These are phyloP conservation scores for Metarhizium robertsii DNA, from an alignment of 2,329 filamentous ascomycete genomes.

Conservation along the genomic window DNA sequence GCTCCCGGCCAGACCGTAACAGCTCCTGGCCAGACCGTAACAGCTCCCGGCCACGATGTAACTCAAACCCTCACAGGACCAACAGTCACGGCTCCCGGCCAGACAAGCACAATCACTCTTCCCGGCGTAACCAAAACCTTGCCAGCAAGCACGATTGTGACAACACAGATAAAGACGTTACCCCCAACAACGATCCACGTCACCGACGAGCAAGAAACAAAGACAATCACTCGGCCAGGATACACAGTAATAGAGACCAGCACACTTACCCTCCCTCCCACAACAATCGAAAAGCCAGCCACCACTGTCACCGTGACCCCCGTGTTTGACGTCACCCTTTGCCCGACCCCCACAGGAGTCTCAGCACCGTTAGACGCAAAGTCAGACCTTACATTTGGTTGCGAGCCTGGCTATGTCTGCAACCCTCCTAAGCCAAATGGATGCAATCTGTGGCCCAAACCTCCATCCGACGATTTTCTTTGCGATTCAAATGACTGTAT, in stretches of 20 bases:
- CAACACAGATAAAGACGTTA: conserved; percentile 6
- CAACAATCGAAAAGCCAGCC: conserved; percentile 19
- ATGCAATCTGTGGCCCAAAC: conserved; percentile 42
- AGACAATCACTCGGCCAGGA: conserved; percentile 21
- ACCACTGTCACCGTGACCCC: conserved; percentile 18
- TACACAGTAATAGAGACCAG: conserved; percentile 21
- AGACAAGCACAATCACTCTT: conserved; percentile 16
- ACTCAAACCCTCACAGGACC: conserved; percentile 3
- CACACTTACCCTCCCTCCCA: conserved; percentile 16
- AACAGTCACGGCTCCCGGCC: conserved; percentile 16
- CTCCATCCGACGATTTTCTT: conserved; percentile 35
- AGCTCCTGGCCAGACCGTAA: conserved; percentile 4
- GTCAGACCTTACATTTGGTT: conserved; percentile 43
- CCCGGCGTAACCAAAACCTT: conserved; percentile 14
- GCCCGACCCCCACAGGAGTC: conserved; percentile 33
- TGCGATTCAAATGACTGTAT: conserved; percentile 38
- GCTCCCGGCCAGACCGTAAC: conserved; percentile 3
- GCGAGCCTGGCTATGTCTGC: conserved; percentile 43
- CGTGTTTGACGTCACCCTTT: conserved; percentile 26
- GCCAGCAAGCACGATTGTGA: conserved; percentile 6
- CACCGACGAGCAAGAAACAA: conserved; percentile 14
- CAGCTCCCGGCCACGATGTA: conserved; percentile 8
- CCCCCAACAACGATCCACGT: conserved; percentile 9
- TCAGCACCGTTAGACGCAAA: conserved; percentile 20
- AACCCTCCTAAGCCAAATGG: conserved; percentile 36